phyloP scores from a whole-genome alignment of 1,139 yeast species.

The Casaregolazyma lundiana region DNA sequence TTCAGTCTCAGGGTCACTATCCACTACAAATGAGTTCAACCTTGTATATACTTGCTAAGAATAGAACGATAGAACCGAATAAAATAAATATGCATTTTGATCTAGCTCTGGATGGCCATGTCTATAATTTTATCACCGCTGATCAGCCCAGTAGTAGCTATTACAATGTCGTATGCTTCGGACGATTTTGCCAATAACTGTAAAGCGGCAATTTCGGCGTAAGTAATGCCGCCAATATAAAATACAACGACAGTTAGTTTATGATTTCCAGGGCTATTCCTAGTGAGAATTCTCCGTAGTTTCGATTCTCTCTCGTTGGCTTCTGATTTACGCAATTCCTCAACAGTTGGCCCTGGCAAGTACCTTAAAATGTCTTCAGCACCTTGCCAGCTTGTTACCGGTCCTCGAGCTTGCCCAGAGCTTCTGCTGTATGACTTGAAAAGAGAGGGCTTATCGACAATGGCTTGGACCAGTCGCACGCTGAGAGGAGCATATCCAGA shows the following conservation, averaged over 20 bases:
- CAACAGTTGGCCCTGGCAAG: constrained; percentile 36
- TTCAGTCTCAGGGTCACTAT: constrained; percentile 36
- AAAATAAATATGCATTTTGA: constrained; percentile 4
- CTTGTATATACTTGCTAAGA: not conserved
- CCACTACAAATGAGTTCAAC: constrained; percentile 14
- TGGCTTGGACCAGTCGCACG: constrained; percentile 39
- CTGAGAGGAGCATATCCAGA: constrained; percentile 46
- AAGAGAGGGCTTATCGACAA: constrained; percentile 31
- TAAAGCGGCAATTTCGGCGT: constrained; percentile 67
- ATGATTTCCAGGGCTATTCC: constrained; percentile 29
- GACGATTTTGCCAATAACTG: constrained; percentile 46
- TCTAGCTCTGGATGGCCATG: constrained; percentile 15
- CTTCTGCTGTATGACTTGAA: constrained; percentile 20
- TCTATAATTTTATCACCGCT: constrained; percentile 42
- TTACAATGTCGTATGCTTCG: constrained; percentile 37
- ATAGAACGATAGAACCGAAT: not conserved
- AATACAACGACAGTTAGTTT: constrained; percentile 42
- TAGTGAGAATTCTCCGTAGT: constrained; percentile 32
- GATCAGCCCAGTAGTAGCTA: constrained; percentile 56
- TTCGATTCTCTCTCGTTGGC: constrained; percentile 32
- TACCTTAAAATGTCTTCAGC: constrained; percentile 32
- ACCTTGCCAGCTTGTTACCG: constrained; percentile 31
- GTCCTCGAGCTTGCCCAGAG: constrained; percentile 13
- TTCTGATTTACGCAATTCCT: constrained; percentile 31
- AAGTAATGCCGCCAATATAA: constrained; percentile 75